Base-by-base conservation (phyloP, 179 eudicot species). In the Carnegiea gigantea region DNA sequence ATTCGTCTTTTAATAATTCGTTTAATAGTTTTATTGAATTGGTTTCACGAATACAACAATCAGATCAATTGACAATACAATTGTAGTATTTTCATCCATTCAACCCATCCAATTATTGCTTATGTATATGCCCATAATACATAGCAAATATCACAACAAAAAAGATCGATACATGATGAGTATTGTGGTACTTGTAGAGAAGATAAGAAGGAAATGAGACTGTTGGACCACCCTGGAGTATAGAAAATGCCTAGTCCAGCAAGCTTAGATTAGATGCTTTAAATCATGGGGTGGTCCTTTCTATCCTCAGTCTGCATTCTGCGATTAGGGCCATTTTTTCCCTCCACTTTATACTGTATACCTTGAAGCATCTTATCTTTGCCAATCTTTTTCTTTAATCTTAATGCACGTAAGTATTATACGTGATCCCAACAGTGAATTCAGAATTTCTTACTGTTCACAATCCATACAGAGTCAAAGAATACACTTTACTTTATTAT, bases 251-350 rank as follows among this genome's bases (percentile, higher is more conserved):
- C 23, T 62, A n/a, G 13, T 23, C 30, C 10, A 62, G 71, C 17
- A 65, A 65, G 38, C 71, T 65, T 26, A 65, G 71, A 65, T 65
- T 65, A 65, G 71, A 65, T 65, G 71, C 71, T 24, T 30, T 65
- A 26, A 65, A 65, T 65, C 9, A 65, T 26, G 33, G 68, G 71
- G 71, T 65, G 71, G 71, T 65, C 71, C 71, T 65, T 4, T 9
- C 4, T 65, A 65, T 65, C 14, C 26, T 0, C 1, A 26, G 7
- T 10, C 71, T 65, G 6, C 71, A 65, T 8, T 10, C 71, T 65
- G 6, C 71, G 26, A 26, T 62, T 62, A 62, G 68, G 68, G 68
- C 26, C 68, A 62, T 62, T 62, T 62, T 60, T 62, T 62, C 44
- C 44, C 68, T n/a, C 68, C 38, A 14, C 71, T 65, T 24, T 65